Evolutionary conservation across 208 protist genomes (phyloP), one percentile per base, ranked within the genome.

Genomic region (Leishmania tarentolae): DNA sequence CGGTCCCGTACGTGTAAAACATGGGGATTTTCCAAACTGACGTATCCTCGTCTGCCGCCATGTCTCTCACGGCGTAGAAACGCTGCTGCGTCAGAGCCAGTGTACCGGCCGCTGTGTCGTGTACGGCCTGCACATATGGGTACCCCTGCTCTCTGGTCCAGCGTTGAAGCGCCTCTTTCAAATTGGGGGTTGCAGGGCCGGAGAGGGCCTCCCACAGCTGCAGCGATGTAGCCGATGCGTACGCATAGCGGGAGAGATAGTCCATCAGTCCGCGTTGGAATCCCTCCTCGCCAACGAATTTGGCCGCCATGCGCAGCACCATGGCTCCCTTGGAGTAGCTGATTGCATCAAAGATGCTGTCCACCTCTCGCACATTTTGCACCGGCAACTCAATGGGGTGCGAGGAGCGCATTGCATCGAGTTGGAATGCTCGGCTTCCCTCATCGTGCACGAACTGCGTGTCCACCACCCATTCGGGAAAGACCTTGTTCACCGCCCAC

Each of bases 301-400:
- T 89, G 65, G 89, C 85, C 24, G 92, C 82, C 97, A 99, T 98
- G 78, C 92, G 89, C 15, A 99, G 76, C 31, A 98, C 80, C 83
- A 90, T 90, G 47, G 86, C 87, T 57, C 96, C 97, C 80, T 98
- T 98, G 35, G 83, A 90, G 87, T 99, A 98, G 79, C 88, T 93
- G 82, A 98, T 98, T 46, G 87, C 93, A 88, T 98, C 97, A 85
- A 98, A 98, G 79, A 98, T 97, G 75, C 97, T 91, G 74, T 99
- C 93, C 77, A 98, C 92, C 78, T 99, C 91, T 47, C 92, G 82
- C 15, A 98, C 88, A 82, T 97, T 78, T 74, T 83, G 81, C 75
- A 99, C 86, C 63, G 90, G 85, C 44, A 99, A 92, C 84, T 98
- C 88, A 73, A 99, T 96, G 53, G 96, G 94, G 90, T 99, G 97